Base-by-base conservation (phyloP, 2,329 filamentous ascomycete genomes). In the Aspergillus spinulosporus region DNA sequence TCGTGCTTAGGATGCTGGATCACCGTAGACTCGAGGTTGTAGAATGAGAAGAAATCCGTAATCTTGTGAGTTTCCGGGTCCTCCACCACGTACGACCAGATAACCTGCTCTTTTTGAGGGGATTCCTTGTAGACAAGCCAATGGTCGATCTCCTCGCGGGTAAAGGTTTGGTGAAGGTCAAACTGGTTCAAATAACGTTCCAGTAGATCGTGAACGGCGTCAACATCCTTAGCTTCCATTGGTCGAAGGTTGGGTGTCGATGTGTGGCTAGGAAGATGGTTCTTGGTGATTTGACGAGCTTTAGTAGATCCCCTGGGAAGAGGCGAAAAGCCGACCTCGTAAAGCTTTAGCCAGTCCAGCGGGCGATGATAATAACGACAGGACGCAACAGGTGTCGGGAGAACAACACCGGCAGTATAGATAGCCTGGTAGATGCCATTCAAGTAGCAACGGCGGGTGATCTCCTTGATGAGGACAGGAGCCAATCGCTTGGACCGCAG, bases 41-140 rank as follows among this genome's bases (percentile, higher is more conserved):
- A 99, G 78, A 97, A 99, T 37, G 92, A 97, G 77, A 97, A 88
- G 77, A 96, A 97, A 75, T 99, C 94, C 37, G 91, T 97, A 68
- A 99, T 90, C 66, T 91, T 91, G 60, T 89, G 84, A 50, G 87
- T 85, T 46, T 84, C 65, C 0, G 81, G 75, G 52, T 88, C 83
- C 71, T 92, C 93, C 11, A 96, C 90, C 7, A 99, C 93, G 64
- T 95, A 97, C 2, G 88, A 87, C 90, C 91, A 99, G 11, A 97
- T 87, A 6, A 96, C 92, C 72, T 92, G 90, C 68, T 96, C 89
- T 46, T 82, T 82, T 21, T 79, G 78, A 12, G 82, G 75, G 37
- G 77, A 73, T 65, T 86, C 84, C 61, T 88, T 87, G 66, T 92
- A 84, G 57, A 94, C 75, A 57, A 97, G 80, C 90, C 92, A 97